These are phyloP conservation scores for Kwoniella mangroviensis DNA, from an alignment of 768 basidiomycete species.

Conservation along the genomic window DNA sequence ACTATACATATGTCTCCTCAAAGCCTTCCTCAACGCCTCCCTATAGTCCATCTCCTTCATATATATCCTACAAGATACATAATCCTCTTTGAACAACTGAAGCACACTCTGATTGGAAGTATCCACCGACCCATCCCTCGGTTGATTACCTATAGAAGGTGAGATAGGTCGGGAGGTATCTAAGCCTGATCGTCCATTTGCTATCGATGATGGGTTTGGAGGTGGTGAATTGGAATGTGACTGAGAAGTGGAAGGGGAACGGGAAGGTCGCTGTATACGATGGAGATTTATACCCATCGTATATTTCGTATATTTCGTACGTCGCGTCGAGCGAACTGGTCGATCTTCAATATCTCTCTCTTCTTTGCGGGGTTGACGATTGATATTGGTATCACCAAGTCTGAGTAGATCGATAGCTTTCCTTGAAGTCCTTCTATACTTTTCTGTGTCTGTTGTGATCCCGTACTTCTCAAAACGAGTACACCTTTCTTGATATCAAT, in stretches of 20 bases:
- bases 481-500: too few species aligned
- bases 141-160: not conserved
- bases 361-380: too few species aligned
- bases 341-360: too few species aligned
- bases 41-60: constrained; percentile 39
- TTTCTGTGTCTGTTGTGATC: too few species aligned
- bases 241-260: not conserved
- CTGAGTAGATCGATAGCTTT: too few species aligned
- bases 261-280: constrained; percentile 10
- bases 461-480: too few species aligned
- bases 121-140: constrained; percentile 2
- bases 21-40: constrained; percentile 22
- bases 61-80: constrained; percentile 24
- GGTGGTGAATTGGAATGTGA: not conserved
- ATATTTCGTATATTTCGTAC: too few species aligned
- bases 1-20: constrained; percentile 43
- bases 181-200: not conserved
- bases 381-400: too few species aligned
- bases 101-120: constrained; percentile 20
- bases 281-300: not conserved
- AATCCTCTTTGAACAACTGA: constrained; percentile 39
- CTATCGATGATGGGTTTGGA: not conserved
- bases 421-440: too few species aligned
- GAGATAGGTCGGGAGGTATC: constrained; percentile 8
- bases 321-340: too few species aligned